Percentiles rank a stretch among this genome's conserved stretches.
Evolutionary conservation across 2,329 filamentous ascomycete genomes (phyloP).

Genomic region (Hypocreales sp.): DNA sequence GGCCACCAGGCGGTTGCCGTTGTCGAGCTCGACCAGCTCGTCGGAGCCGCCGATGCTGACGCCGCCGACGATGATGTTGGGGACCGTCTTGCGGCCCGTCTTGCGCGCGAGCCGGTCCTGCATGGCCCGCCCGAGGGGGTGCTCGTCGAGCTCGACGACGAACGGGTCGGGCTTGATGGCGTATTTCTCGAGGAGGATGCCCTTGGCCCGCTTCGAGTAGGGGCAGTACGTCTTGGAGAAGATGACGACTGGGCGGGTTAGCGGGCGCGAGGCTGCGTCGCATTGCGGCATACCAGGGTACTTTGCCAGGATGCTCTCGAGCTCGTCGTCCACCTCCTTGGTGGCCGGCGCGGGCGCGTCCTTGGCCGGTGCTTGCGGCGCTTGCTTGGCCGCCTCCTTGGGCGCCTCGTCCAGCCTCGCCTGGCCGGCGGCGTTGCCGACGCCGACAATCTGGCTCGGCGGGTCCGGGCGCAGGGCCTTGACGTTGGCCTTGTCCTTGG

Average conservation of each 20-base stretch:
- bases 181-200: slow-evolving; percentile 72
- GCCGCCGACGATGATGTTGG: slow-evolving; percentile 80
- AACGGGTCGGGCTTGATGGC: slow-evolving; percentile 66
- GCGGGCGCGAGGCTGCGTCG: too few relatives aligned
- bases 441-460: slow-evolving; percentile 40
- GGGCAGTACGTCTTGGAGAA: slow-evolving; percentile 95
- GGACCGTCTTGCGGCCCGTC: slow-evolving; percentile 75
- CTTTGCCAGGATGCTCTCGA: slow-evolving; percentile 69
- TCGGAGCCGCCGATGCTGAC: slow-evolving; percentile 84
- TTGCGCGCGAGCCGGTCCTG: slow-evolving; percentile 57
- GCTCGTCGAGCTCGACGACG: slow-evolving; percentile 80
- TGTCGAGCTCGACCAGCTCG: slow-evolving; percentile 61
- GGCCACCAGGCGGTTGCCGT: slow-evolving; percentile 47
- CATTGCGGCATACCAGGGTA: slow-evolving; percentile 58
- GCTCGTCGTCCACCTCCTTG: slow-evolving; percentile 50
- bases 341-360: slow-evolving; percentile 8
- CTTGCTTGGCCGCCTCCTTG: slow-evolving; percentile 8
- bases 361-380: too few relatives aligned
- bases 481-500: slow-evolving; percentile 52
- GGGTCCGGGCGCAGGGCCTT: slow-evolving; percentile 47
- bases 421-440: slow-evolving; percentile 42
- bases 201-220: slow-evolving; percentile 72
- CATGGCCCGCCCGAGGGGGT: slow-evolving; percentile 56
- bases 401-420: too few relatives aligned
- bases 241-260: slow-evolving; percentile 75